phyloP scores from a whole-genome alignment of 2,329 filamentous ascomycete genomes.

The Periconia digitata region DNA sequence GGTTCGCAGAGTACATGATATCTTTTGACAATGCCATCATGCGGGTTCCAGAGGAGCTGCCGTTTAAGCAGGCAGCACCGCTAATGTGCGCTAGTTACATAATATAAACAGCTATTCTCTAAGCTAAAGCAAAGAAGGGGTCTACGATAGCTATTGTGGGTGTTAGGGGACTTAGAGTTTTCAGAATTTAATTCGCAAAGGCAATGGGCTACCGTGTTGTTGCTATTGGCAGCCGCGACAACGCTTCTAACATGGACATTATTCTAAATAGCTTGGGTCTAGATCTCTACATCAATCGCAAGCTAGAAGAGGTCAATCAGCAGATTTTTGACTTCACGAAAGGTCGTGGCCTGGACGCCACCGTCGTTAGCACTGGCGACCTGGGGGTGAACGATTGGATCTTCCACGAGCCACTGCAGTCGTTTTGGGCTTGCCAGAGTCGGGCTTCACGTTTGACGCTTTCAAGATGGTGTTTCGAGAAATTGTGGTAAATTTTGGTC shows the following conservation, averaged over 20 bases:
- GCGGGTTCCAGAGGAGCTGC: no score
- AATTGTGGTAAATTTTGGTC: not conserved
- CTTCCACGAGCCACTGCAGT: conserved; percentile 11
- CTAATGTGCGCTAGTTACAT: no score
- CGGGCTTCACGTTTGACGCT: conserved; percentile 6
- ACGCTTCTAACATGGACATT: conserved; percentile 5
- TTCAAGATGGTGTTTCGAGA: conserved; percentile 10
- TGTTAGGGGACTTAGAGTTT: conserved; percentile 9
- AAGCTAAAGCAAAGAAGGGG: not conserved
- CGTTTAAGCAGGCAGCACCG: no score
- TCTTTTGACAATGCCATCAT: no score
- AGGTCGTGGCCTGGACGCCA: conserved; percentile 9
- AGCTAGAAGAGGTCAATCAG: conserved; percentile 4
- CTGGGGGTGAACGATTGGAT: conserved; percentile 10
- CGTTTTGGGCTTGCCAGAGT: conserved; percentile 11
- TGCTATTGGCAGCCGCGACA: conserved; percentile 10
- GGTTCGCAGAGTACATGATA: no score
- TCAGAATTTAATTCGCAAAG: conserved; percentile 11
- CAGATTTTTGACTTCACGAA: conserved; percentile 9
- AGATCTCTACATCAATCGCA: conserved; percentile 10
- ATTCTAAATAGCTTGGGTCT: no score
- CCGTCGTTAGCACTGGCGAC: conserved; percentile 15
- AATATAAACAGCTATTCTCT: no score
- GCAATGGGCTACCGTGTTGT: conserved; percentile 10
- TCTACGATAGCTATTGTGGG: conserved; percentile 13